phyloP scores from a whole-genome alignment of 306 rosid genomes.

The Abrus precatorius region DNA sequence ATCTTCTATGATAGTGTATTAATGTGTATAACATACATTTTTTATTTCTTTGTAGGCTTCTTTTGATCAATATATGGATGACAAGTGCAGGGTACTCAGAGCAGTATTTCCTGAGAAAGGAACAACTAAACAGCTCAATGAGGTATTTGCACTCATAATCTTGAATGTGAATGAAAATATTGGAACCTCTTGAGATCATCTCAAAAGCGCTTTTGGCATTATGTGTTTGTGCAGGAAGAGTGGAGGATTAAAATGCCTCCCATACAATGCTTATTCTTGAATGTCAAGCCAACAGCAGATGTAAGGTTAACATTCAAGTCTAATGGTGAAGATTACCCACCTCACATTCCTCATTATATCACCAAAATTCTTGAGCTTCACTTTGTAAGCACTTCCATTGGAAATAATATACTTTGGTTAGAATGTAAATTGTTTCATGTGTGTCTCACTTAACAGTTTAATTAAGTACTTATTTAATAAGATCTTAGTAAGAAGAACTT shows the following conservation, averaged over 20 bases:
- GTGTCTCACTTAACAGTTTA: too few relatives aligned
- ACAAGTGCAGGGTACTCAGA: constrained; percentile 45
- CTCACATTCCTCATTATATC: constrained; percentile 57
- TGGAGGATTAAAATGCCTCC: constrained; percentile 59
- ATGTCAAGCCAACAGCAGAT: constrained; percentile 47
- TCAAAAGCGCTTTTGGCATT: constrained; percentile 30
- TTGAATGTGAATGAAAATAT: not conserved
- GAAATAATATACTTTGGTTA: not conserved
- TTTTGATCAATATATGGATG: constrained; percentile 64
- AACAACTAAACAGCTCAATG: constrained; percentile 41
- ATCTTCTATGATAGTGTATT: not conserved
- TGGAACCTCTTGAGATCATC: not conserved
- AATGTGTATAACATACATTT: not conserved
- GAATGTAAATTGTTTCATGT: not conserved
- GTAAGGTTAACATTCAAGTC: constrained; percentile 56
- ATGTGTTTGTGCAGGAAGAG: constrained; percentile 55
- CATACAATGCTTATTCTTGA: constrained; percentile 53
- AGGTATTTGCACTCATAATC: constrained; percentile 47
- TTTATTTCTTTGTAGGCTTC: constrained; percentile 52
- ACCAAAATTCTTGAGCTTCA: constrained; percentile 58
- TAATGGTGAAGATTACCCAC: constrained; percentile 60
- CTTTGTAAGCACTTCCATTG: constrained; percentile 52
- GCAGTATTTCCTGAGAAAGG: constrained; percentile 49
- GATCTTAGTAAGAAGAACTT: too few relatives aligned
- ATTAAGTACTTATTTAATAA: too few relatives aligned